A percentile compares a stretch with the other conserved stretches of the same genome.
These are phyloP conservation scores for Cordyceps fumosorosea DNA, from an alignment of 2,329 filamentous ascomycete genomes.

Conservation along the genomic window DNA sequence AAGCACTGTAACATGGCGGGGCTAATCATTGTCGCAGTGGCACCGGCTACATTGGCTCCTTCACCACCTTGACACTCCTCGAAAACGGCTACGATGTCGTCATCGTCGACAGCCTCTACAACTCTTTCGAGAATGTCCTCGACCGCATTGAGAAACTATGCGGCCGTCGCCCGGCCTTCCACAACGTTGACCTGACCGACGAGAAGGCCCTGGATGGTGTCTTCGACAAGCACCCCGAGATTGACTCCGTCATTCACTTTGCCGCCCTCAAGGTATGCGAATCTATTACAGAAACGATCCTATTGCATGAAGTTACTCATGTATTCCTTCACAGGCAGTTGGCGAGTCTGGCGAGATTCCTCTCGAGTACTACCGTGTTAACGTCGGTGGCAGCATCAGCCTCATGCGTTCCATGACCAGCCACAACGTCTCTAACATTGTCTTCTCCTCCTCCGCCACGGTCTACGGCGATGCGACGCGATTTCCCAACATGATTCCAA, in stretches of 20 bases:
- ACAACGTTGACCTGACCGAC: constrained; percentile 83
- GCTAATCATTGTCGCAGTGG: constrained; percentile 53
- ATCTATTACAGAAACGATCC: background rate
- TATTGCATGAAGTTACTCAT: constrained; percentile 12
- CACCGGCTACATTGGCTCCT: constrained; percentile 98
- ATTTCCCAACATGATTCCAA: constrained; percentile 97
- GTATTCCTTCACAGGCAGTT: constrained; percentile 60
- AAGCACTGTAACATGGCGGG: background rate
- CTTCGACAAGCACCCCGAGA: constrained; percentile 81
- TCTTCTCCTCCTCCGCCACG: constrained; percentile 96
- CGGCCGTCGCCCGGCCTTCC: constrained; percentile 80
- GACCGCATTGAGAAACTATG: constrained; percentile 92
- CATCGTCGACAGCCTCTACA: constrained; percentile 94
- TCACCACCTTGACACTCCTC: constrained; percentile 87
- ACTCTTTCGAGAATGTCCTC: constrained; percentile 84
- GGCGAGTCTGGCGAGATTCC: constrained; percentile 92
- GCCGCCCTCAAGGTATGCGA: constrained; percentile 79
- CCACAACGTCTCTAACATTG: constrained; percentile 91
- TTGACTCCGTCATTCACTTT: constrained; percentile 98
- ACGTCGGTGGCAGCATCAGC: constrained; percentile 85
- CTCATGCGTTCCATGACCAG: constrained; percentile 82
- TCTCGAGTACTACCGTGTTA: constrained; percentile 96
- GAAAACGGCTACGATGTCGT: constrained; percentile 94
- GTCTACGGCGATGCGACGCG: constrained; percentile 97
- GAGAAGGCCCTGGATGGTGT: constrained; percentile 77